Percentiles rank a stretch among this genome's conserved stretches.
phyloP scores from a whole-genome alignment of 495 filamentous ascomycete species.

The Lepidopterella palustris region DNA sequence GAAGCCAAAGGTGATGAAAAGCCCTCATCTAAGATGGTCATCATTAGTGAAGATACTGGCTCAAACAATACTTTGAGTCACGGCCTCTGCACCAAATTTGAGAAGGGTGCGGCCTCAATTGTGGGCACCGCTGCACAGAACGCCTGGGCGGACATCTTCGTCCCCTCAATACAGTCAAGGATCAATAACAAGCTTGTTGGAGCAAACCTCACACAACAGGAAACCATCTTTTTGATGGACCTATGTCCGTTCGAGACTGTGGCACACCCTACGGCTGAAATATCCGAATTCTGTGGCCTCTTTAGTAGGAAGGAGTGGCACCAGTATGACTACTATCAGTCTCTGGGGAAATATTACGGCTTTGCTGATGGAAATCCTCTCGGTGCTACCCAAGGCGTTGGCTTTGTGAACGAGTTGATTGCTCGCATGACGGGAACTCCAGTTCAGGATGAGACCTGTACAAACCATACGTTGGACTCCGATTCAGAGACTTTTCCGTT shows the following conservation, averaged over 20 bases:
- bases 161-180: conserved; percentile 53
- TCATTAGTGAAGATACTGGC: conserved; percentile 55
- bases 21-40: conserved; percentile 36
- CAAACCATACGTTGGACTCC: conserved; percentile 65
- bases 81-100: conserved; percentile 59
- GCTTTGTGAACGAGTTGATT: conserved; percentile 77
- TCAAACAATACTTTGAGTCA: conserved; percentile 76
- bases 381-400: conserved; percentile 74
- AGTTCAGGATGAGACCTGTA: conserved; percentile 62
- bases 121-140: conserved; percentile 46
- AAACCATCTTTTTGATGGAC: conserved; percentile 71
- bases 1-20: conserved; percentile 46
- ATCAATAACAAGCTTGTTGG: conserved; percentile 57
- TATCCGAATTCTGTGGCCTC: conserved; percentile 63
- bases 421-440: conserved; percentile 63
- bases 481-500: conserved; percentile 61
- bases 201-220: conserved; percentile 49
- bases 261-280: conserved; percentile 39
- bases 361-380: conserved; percentile 68
- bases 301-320: conserved; percentile 66
- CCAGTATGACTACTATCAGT: conserved; percentile 69
- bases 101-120: conserved; percentile 41
- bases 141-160: conserved; percentile 51
- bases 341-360: conserved; percentile 73
- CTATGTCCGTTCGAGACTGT: conserved; percentile 78